Base-by-base conservation (phyloP, 176 grass and related monocot species). In the Avena atlantica region DNA sequence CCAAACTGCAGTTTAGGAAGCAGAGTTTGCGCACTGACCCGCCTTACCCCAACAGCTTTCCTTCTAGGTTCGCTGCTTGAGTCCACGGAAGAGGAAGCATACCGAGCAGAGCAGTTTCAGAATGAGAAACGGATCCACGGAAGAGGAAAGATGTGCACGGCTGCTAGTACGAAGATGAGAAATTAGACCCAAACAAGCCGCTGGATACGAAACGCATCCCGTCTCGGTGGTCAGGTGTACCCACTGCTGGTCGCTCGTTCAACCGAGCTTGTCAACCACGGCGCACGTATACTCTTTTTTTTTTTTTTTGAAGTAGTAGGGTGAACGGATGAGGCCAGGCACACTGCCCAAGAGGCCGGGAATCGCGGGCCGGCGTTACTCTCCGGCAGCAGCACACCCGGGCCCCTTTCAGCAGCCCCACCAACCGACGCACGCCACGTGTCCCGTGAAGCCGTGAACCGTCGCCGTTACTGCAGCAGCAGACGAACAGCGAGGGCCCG, bases 121-220 rank as follows among this genome's bases (percentile, higher is more conserved):
- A 78, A 53, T 74, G 85, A 27, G 85, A 84, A 87, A 90, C 63
- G 75, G 57, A 87, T 84, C 74, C 19, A 21, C 29, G 40, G 7
- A 21, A 76, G 83, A 52, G 23, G 17, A 24, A 24, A 63, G 27
- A 17, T 60, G 1, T 10, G 2, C 6, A 15, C 13, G 17, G 2
- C 37, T 29, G 62, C 62, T 0, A 42, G 1, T 13, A 68, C 0
- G 44, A 45, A 14, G 80, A 83, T 57, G 74, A 79, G 79, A 80
- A 84, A 13, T 58, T 73, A 27, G 75, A 80, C 85, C 85, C 2
- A 74, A 8, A 1, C 1, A 42, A 7, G 40, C 68, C 53, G 24
- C 25, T 15, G 25, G 9, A 4, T 17, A 14, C 52, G 80, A 50
- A 90, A 79, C 80, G 85, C 36, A 90, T 84, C 74, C 74, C 6